These are phyloP conservation scores for Oemleria cerasiformis DNA, from an alignment of 306 rosid species.

Conservation along the genomic window DNA sequence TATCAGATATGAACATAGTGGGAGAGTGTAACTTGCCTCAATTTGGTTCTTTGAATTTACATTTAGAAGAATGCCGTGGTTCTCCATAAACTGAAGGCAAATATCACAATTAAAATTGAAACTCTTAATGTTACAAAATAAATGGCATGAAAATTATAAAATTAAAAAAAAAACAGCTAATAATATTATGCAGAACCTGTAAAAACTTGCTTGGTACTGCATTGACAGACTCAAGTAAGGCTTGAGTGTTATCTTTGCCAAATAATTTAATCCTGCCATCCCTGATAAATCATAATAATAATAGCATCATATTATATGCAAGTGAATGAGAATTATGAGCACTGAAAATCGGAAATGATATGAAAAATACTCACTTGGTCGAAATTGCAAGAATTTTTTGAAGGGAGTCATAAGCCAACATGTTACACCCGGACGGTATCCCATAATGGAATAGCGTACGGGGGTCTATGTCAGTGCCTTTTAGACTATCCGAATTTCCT, in stretches of 20 bases:
- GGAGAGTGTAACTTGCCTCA: conserved; percentile 48
- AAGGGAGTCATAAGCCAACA: conserved; percentile 58
- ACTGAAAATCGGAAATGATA: not conserved
- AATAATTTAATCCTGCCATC: conserved; percentile 81
- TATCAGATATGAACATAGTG: not conserved
- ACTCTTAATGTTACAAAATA: conserved; percentile 7
- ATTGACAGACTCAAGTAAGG: conserved; percentile 61
- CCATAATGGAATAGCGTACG: conserved; percentile 63
- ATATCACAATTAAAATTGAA: conserved; percentile 5
- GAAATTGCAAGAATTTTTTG: conserved; percentile 76
- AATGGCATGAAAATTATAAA: not conserved
- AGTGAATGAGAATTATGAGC: not conserved
- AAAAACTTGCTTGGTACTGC: conserved; percentile 68
- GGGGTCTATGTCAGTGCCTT: conserved; percentile 53
- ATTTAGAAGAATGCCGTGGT: conserved; percentile 67
- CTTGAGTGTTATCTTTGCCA: conserved; percentile 72
- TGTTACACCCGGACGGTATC: conserved; percentile 52
- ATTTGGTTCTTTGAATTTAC: conserved; percentile 58
- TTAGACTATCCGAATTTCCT: conserved; percentile 38
- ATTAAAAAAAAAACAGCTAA: not conserved
- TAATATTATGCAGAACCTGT: conserved; percentile 36
- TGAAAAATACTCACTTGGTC: conserved; percentile 46
- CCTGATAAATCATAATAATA: conserved; percentile 28
- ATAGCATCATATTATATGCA: not conserved
- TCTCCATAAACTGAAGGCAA: conserved; percentile 59